These are phyloP conservation scores for Diplodia scrobiculata DNA, from an alignment of 2,329 filamentous ascomycete genomes.

Conservation along the genomic window DNA sequence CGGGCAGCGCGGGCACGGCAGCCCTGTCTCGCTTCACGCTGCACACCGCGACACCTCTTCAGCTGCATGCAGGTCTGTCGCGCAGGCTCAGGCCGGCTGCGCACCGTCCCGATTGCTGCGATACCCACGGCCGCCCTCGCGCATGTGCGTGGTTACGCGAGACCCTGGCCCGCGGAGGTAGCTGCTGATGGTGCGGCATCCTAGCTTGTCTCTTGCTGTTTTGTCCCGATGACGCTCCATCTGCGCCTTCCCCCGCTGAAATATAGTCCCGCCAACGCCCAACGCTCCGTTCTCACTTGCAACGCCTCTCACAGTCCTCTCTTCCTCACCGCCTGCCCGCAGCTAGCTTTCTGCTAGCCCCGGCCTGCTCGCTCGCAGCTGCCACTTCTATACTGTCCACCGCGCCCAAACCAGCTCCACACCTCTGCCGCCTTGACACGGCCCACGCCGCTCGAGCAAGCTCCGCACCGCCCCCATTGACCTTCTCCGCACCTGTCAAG, in stretches of 20 bases:
- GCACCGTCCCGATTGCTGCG: slow-evolving; percentile 12
- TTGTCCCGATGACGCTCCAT: slow-evolving; percentile 26
- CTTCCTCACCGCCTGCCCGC: slow-evolving; percentile 5
- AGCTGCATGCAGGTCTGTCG: slow-evolving; percentile 21
- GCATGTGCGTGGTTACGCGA: slow-evolving; percentile 5
- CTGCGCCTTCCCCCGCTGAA: slow-evolving; percentile 25
- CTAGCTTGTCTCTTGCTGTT: slow-evolving; percentile 5
- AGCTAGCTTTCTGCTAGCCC: not conserved
- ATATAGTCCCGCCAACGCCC: slow-evolving; percentile 14
- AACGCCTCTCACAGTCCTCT: not conserved
- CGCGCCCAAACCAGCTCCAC: not conserved
- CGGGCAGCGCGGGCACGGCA: slow-evolving; percentile 11
- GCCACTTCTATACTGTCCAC: not conserved
- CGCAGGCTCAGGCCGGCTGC: slow-evolving; percentile 9
- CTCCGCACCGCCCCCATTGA: slow-evolving; percentile 7
- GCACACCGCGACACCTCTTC: slow-evolving; percentile 24
- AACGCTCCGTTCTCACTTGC: not conserved
- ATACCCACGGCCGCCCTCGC: not conserved
- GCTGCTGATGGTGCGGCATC: slow-evolving; percentile 12
- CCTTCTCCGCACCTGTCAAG: not conserved
- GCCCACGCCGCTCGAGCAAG: not conserved
- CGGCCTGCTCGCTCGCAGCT: slow-evolving; percentile 15
- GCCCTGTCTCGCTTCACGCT: slow-evolving; percentile 17
- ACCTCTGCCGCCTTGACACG: not conserved
- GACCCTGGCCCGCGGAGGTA: slow-evolving; percentile 17